These are phyloP conservation scores for Cryptosporidium sp. DNA, from an alignment of 169 alveolate genomes.

Conservation along the genomic window DNA sequence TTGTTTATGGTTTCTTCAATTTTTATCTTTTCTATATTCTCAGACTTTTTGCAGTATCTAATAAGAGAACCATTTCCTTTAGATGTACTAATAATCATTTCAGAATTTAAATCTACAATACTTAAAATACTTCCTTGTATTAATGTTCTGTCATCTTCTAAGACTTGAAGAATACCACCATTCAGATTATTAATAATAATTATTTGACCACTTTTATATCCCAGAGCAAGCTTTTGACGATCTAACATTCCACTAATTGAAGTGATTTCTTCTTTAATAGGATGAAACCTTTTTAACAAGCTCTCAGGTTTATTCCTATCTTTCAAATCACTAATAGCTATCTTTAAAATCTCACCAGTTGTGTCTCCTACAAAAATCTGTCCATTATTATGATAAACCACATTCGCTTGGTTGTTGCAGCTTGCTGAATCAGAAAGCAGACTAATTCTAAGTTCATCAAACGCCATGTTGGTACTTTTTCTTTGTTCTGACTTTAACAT, in stretches of 20 bases:
- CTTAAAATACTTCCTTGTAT: not conserved
- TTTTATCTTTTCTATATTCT: not conserved
- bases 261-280: slow-evolving; percentile 5
- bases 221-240: slow-evolving; percentile 1
- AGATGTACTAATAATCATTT: slow-evolving; percentile 1
- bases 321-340: not conserved
- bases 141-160: not conserved
- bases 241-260: not conserved
- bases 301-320: not conserved
- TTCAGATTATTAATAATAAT: not conserved
- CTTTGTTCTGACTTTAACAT: not conserved
- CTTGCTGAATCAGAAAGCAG: not conserved
- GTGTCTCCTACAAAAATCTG: slow-evolving; percentile 1
- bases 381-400: not conserved
- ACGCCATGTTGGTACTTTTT: not conserved
- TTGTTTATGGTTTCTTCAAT: not conserved
- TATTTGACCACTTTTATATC: slow-evolving; percentile 28
- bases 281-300: not conserved
- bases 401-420: not conserved
- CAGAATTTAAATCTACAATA: not conserved
- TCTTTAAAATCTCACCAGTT: slow-evolving; percentile 3
- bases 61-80: not conserved
- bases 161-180: not conserved
- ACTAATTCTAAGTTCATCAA: not conserved
- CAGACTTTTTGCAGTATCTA: not conserved